Percentiles rank a stretch among this genome's conserved stretches.
Evolutionary conservation across 257 asterid species (phyloP).

Genomic region (Nemophila menziesii): DNA sequence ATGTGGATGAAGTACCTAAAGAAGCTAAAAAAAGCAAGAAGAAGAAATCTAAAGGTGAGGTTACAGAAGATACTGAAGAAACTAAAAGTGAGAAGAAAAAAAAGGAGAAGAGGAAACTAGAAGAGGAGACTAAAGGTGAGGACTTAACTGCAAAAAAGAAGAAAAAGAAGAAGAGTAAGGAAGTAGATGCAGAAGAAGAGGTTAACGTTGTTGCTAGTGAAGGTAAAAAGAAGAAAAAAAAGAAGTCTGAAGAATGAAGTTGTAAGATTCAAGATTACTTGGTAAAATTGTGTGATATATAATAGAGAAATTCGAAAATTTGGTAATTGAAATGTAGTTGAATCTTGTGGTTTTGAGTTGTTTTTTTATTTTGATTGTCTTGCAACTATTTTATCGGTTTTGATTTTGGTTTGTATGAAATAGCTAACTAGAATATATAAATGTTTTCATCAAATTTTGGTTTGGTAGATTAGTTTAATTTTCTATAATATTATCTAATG

Average conservation of each 20-base stretch:
- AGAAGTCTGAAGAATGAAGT: constrained; percentile 38
- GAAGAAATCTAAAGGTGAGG: constrained; percentile 31
- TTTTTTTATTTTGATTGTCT: too few species aligned
- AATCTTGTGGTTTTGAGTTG: too few species aligned
- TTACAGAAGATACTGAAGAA: constrained; percentile 29
- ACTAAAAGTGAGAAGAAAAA: constrained; percentile 67
- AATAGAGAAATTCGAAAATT: too few species aligned
- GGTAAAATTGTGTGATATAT: too few species aligned
- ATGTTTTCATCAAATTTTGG: too few species aligned
- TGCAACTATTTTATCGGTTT: too few species aligned
- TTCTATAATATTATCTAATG: too few species aligned
- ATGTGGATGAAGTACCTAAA: constrained; percentile 14
- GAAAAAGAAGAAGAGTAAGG: constrained; percentile 72
- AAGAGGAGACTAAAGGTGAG: constrained; percentile 35
- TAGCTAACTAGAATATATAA: too few species aligned
- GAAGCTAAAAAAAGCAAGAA: constrained; percentile 35
- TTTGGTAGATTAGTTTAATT: too few species aligned
- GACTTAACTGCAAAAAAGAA: constrained; percentile 38
- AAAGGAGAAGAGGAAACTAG: constrained; percentile 57
- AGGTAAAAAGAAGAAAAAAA: constrained; percentile 52
- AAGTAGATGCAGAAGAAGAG: constrained; percentile 26
- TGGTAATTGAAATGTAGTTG: too few species aligned
- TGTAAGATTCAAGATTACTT: too few species aligned
- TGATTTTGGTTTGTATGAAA: too few species aligned
- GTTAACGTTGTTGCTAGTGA: constrained; percentile 23